phyloP scores from a whole-genome alignment of 2,329 filamentous ascomycete species.

The Fusarium annulatum region DNA sequence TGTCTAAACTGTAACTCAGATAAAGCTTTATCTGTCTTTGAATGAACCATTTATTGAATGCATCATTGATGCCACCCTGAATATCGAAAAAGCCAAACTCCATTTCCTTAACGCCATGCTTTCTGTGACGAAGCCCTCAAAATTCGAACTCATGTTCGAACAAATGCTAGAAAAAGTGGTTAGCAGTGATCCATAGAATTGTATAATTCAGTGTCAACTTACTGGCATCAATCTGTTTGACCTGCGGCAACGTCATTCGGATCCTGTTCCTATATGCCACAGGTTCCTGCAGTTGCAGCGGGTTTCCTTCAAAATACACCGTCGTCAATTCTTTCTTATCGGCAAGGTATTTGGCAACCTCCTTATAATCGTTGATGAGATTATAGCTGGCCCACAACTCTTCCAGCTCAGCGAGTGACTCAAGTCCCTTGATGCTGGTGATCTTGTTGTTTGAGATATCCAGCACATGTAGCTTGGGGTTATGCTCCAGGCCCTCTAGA shows the following conservation, averaged over 20 bases:
- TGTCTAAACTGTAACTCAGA: conserved; percentile 1
- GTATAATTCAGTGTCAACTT: conserved; percentile 58
- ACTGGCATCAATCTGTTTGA: conserved; percentile 98
- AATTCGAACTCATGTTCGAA: conserved; percentile 40
- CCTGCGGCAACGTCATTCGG: conserved; percentile 83
- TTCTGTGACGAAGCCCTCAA: conserved; percentile 25
- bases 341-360: conserved; percentile 80
- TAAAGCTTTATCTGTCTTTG: conserved; percentile 11
- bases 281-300: conserved; percentile 81
- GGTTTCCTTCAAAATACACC: conserved; percentile 97
- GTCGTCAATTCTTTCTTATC: conserved; percentile 86
- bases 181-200: not conserved
- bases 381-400: conserved; percentile 97
- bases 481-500: conserved; percentile 77
- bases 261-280: conserved; percentile 96
- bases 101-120: conserved; percentile 41
- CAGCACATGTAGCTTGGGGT: conserved; percentile 76
- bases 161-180: conserved; percentile 45
- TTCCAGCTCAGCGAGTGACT: conserved; percentile 76
- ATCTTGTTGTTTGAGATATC: conserved; percentile 93
- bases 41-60: conserved; percentile 11
- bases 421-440: conserved; percentile 77
- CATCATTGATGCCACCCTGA: conserved; percentile 19
- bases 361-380: conserved; percentile 79
- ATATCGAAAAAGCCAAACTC: conserved; percentile 26